Base-by-base conservation (phyloP, 2,329 filamentous ascomycete species). In the Rhynchosporium graminicola region DNA sequence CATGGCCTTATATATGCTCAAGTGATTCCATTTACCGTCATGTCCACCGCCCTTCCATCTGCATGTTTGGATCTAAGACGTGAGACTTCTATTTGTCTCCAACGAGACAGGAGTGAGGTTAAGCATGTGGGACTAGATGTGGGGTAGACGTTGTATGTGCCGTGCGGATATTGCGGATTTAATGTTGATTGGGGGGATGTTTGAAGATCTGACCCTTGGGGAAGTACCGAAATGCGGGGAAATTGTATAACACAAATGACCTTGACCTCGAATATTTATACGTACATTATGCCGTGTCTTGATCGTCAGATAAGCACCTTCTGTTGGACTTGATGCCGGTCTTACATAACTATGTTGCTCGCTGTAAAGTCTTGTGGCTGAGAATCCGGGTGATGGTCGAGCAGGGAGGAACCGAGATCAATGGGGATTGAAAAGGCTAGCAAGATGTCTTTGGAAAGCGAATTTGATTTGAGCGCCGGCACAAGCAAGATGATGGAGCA, bases 181-280 rank as follows among this genome's bases (percentile, higher is more conserved):
- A 36, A 20, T 20, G 20, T 20, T 20, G 20, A 20, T 20, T 20
- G 20, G 20, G 20, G 20, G 20, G 20, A 20, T 13, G 40, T n/a
- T 43, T 12, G 15, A 6, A 6, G 13, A n/a, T n/a, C 42, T n/a
- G n/a, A 20, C 8, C 4, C 20, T 6, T 15, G 4, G 26, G 15
- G 51, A 40, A 42, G 36, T 54, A 36, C 36, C 51, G 51, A 54
- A 54, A 54, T 28, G 51, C 33, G 36, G 36, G 51, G 33, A 33
- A 54, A 36, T 33, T 20, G 20, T 20, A 20, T 3, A 65, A 79
- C 52, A 77, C 80, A 0, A 74, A 78, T 29, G 64, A 63, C 4
- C 82, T 82, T 67, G 73, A 79, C 40, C 80, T 80, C 1, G 73
- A 73, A 2, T 74, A 78, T 2, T 80, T 20, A 20, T 1, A 20